These are phyloP conservation scores for Floccularia luteovirens DNA, from an alignment of 768 basidiomycete genomes.

Conservation along the genomic window DNA sequence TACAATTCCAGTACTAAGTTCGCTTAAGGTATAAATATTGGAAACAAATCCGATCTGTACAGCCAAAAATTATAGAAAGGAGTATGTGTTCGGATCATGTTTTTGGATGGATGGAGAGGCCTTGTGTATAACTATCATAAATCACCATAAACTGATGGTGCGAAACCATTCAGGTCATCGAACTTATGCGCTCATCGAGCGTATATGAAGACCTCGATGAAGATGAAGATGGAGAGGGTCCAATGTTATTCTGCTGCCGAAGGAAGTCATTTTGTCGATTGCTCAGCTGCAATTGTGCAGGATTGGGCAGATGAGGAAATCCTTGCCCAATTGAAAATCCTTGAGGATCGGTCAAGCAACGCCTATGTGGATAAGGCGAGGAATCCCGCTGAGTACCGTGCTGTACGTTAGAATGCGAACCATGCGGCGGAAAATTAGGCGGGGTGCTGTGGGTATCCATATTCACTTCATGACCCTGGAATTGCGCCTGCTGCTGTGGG, in stretches of 20 bases:
- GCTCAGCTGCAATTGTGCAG: constrained; percentile 29
- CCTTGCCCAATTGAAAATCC: constrained; percentile 40
- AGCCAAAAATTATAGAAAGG: too few species aligned
- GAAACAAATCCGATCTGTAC: too few species aligned
- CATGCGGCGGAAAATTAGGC: constrained; percentile 26
- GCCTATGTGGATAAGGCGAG: constrained; percentile 45
- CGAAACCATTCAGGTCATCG: constrained; percentile 28
- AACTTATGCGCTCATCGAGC: constrained; percentile 39
- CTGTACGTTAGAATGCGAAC: constrained; percentile 27
- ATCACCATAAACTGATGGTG: not conserved
- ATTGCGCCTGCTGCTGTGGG: constrained; percentile 45
- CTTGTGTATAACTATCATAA: not conserved
- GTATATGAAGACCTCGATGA: constrained; percentile 27
- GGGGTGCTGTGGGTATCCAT: constrained; percentile 35
- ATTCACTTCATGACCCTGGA: constrained; percentile 31
- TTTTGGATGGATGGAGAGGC: too few species aligned
- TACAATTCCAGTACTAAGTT: too few species aligned
- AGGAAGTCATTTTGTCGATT: constrained; percentile 38
- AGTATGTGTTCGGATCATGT: too few species aligned
- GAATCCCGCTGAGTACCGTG: constrained; percentile 35
- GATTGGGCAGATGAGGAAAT: constrained; percentile 40
- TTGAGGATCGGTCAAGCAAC: constrained; percentile 52
- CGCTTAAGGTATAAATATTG: too few species aligned
- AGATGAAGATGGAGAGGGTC: constrained; percentile 19
- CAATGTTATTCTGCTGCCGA: constrained; percentile 23